Conservation (phyloP, 2,329 filamentous ascomycete genomes). For the Sporothrix pseudoabietina region DNA sequence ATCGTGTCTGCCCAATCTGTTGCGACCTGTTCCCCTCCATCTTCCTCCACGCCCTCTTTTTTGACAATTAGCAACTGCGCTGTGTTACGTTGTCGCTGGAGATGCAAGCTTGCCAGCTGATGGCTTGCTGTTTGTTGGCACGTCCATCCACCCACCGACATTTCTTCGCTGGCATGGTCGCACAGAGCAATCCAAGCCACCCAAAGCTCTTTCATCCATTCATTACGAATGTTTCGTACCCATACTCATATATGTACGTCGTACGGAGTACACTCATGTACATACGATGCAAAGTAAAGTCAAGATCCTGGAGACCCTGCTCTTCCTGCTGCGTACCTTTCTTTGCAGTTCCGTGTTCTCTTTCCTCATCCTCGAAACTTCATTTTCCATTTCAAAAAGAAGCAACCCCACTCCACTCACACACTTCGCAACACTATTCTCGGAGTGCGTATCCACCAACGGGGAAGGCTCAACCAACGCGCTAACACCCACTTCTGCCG, state of each 20-base stretch:
- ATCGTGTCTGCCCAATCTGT: conserved; percentile 25
- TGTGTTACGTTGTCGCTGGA: conserved; percentile 17
- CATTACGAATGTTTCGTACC: background rate
- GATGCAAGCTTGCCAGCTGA: background rate
- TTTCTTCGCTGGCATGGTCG: conserved; percentile 23
- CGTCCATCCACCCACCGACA: conserved; percentile 9
- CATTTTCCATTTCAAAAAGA: background rate
- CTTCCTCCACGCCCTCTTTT: background rate
- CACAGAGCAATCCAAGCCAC: conserved; percentile 12
- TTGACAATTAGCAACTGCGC: conserved; percentile 2
- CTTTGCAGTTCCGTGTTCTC: background rate
- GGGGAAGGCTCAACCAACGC: conserved; percentile 5
- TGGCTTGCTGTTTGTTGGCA: conserved; percentile 20
- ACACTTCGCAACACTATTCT: conserved; percentile 2
- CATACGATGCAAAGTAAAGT: too few relatives aligned
- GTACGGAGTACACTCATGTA: background rate
- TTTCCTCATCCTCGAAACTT: background rate
- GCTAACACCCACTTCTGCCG: conserved; percentile 26
- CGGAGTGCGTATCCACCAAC: conserved; percentile 8
- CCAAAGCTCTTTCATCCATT: background rate
- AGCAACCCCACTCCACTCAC: conserved; percentile 4
- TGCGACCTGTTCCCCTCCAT: background rate
- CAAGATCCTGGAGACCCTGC: background rate
- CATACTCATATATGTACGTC: background rate
- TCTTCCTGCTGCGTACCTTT: background rate